These are phyloP conservation scores for Dendrobium chrysotoxum DNA, from an alignment of 106 monocot species.

Conservation along the genomic window DNA sequence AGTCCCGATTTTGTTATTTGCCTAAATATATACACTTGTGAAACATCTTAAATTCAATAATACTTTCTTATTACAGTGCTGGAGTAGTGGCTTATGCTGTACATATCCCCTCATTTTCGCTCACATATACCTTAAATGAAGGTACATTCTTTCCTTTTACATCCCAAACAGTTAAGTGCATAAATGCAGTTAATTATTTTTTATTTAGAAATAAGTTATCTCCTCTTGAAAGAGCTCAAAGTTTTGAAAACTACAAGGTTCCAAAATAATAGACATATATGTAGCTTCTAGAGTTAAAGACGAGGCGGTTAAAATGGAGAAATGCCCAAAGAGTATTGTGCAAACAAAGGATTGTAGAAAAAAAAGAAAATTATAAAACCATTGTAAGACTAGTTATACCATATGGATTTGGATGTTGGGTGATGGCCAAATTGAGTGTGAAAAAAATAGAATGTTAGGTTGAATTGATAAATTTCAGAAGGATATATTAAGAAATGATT, in stretches of 20 bases:
- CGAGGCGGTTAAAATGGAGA: neutral
- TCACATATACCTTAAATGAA: slow-evolving; percentile 33
- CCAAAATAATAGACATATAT: neutral
- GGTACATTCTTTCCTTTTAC: neutral
- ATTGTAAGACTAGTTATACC: too few species aligned
- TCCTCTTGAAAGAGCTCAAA: neutral
- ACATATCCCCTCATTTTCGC: slow-evolving; percentile 86
- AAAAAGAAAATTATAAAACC: too few species aligned
- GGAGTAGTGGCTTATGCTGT: slow-evolving; percentile 96
- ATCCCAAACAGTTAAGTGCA: neutral
- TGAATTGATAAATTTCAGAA: too few species aligned
- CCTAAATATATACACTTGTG: neutral
- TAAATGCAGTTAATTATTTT: neutral
- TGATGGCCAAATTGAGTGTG: too few species aligned
- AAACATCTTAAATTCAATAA: neutral
- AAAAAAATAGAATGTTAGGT: too few species aligned
- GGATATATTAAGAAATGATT: too few species aligned
- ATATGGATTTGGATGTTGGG: too few species aligned
- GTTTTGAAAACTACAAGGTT: neutral
- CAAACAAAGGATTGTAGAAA: too few species aligned
- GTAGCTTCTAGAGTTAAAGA: neutral
- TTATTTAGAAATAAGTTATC: neutral
- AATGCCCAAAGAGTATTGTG: too few species aligned
- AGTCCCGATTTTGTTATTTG: neutral
- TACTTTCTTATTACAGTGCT: slow-evolving; percentile 47